phyloP scores from a whole-genome alignment of 164 flowering plant species.

The Malania oleifera region DNA sequence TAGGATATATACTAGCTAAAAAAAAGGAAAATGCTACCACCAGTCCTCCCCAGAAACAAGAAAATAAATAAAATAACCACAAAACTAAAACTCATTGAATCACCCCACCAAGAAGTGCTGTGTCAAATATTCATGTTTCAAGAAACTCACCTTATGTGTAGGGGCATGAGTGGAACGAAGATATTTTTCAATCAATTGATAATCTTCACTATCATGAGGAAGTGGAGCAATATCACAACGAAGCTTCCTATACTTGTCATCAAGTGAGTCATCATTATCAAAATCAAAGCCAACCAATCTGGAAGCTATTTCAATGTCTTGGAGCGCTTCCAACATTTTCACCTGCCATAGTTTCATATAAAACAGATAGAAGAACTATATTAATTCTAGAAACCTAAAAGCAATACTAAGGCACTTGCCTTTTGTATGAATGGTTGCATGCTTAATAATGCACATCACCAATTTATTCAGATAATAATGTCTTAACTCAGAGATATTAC shows the following conservation, averaged over 20 bases:
- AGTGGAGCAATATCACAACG: constrained; percentile 56
- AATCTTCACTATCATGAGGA: constrained; percentile 79
- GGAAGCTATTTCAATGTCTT: constrained; percentile 96
- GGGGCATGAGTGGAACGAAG: constrained; percentile 93
- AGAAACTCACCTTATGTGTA: constrained; percentile 69
- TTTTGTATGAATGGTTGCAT: neutral
- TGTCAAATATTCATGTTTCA: neutral
- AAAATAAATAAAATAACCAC: constrained; percentile 1
- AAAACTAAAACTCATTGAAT: neutral
- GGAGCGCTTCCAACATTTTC: constrained; percentile 95
- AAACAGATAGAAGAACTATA: constrained; percentile 2
- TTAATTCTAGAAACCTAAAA: neutral
- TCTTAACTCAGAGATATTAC: no score
- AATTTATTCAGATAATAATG: neutral
- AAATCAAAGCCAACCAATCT: constrained; percentile 85
- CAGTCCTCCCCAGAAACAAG: no score
- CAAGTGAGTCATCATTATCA: constrained; percentile 69
- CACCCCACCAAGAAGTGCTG: neutral
- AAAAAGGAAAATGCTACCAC: neutral
- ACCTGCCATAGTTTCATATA: constrained; percentile 51
- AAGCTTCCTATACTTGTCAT: constrained; percentile 84
- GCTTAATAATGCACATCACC: neutral
- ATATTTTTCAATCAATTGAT: constrained; percentile 69
- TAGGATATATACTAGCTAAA: neutral
- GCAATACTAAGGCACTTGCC: neutral